A percentile compares a stretch with the other conserved stretches of the same genome.
These are phyloP conservation scores for Ehretia macrophylla DNA, from an alignment of 257 asterid genomes.

Conservation along the genomic window DNA sequence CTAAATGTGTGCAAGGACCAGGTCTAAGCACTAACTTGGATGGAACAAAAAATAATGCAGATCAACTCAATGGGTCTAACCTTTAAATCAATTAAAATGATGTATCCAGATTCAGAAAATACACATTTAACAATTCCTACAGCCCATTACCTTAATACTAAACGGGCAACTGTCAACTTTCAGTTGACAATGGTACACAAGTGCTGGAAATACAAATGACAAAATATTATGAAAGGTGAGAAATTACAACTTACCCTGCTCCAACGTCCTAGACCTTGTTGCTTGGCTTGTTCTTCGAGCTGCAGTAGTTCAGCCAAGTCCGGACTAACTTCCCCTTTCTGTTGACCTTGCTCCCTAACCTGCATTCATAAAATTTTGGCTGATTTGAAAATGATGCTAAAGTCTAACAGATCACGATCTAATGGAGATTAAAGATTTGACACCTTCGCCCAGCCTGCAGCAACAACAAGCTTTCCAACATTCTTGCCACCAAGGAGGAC, in stretches of 20 bases:
- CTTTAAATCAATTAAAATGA: too few relatives aligned
- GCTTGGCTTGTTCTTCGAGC: conserved; percentile 82
- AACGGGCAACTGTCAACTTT: too few relatives aligned
- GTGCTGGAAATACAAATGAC: not conserved
- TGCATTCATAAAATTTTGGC: conserved; percentile 21
- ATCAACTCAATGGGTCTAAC: too few relatives aligned
- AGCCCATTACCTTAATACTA: too few relatives aligned
- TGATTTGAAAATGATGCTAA: conserved; percentile 1
- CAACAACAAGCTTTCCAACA: conserved; percentile 65
- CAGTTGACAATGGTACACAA: not conserved
- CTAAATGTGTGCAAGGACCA: too few relatives aligned
- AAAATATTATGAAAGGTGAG: too few relatives aligned
- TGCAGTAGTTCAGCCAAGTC: conserved; percentile 60
- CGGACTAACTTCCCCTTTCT: conserved; percentile 91
- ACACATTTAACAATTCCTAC: too few relatives aligned
- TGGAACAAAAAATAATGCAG: too few relatives aligned
- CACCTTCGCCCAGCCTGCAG: conserved; percentile 99
- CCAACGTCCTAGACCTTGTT: conserved; percentile 95
- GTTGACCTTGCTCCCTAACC: conserved; percentile 94
- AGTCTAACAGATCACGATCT: too few relatives aligned
- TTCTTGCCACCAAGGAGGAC: conserved; percentile 80
- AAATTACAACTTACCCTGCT: conserved; percentile 52
- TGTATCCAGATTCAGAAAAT: too few relatives aligned
- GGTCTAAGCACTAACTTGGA: too few relatives aligned
- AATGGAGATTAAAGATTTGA: not conserved